Evolutionary conservation across 2,329 filamentous ascomycete species (phyloP), one percentile per base, ranked within the genome.

Genomic region (Pyrenophora tritici-repentis): DNA sequence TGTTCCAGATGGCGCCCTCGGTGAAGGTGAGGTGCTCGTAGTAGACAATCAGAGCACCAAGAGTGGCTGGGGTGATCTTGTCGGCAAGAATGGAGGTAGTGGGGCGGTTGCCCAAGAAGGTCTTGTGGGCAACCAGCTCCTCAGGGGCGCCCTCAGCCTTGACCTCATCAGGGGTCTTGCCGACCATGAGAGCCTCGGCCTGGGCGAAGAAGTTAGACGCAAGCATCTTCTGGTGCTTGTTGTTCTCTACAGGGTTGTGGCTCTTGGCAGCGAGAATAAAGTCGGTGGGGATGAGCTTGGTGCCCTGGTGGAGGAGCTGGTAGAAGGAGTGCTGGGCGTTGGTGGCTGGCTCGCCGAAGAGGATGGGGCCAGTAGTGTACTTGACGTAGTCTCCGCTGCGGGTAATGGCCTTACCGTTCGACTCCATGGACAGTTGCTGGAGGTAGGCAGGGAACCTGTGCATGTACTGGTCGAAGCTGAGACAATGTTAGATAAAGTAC

Each of bases 271-370:
- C 94, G 66, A 99, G 81, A 79, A 99, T 95, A 81, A 99, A 99
- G 79, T 99, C 94, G 65, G 93, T 88, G 13, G 94, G 94, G 73
- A 99, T 97, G 70, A 99, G 87, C 85, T 97, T 97, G 67, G 94
- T 99, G 70, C 94, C 94, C 78, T 99, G 94, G 83, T 99, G 94
- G 53, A 99, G 86, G 40, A 99, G 88, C 84, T 99, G 94, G 88
- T 96, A 99, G 87, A 99, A 99, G 55, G 94, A 97, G 85, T 99
- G 94, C 81, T 99, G 94, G 37, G 94, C 94, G 74, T 99, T 99
- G 75, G 94, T 99, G 78, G 91, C 95, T 46, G 94, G 94, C 83
- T 99, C 94, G 72, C 94, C 94, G 73, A 99, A 99, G 58, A 99
- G 81, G 73, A 99, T 93, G 47, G 94, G 86, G 41, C 94, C 93